Evolutionary conservation across 176 grass and related monocot species (phyloP).

Genomic region (Canna indica): DNA sequence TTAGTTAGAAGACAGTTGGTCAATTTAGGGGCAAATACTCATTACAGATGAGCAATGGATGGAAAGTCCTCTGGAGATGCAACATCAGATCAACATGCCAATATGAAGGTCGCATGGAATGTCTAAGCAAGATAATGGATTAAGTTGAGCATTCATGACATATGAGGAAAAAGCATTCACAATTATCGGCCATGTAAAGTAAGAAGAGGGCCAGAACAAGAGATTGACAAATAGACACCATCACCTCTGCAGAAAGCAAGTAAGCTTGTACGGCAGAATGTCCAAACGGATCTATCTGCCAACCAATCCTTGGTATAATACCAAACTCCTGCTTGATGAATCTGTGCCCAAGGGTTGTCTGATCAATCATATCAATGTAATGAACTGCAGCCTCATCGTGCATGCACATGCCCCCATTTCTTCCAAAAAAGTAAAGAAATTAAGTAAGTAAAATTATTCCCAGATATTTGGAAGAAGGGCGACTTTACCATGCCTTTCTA

Average conservation of each 20-base stretch:
- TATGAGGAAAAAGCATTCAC: background rate
- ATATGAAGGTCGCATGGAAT: background rate
- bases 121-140: background rate
- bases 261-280: conserved; percentile 92
- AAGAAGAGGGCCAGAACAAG: conserved; percentile 10
- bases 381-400: conserved; percentile 80
- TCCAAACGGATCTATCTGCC: conserved; percentile 95
- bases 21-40: background rate
- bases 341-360: conserved; percentile 74
- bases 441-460: background rate
- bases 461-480: background rate
- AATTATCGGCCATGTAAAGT: background rate
- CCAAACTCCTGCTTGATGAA: conserved; percentile 77
- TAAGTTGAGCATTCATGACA: background rate
- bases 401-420: conserved; percentile 97
- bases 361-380: conserved; percentile 97
- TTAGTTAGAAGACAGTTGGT: background rate
- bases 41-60: background rate
- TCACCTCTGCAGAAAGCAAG: conserved; percentile 70
- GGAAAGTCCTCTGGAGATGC: background rate
- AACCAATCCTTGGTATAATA: conserved; percentile 70
- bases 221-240: background rate
- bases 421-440: conserved; percentile 12
- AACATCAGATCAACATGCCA: background rate
- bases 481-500: background rate